Evolutionary conservation across 805 yeast species (phyloP), one percentile per base, ranked within the genome.

Genomic region (Candida anglica): DNA sequence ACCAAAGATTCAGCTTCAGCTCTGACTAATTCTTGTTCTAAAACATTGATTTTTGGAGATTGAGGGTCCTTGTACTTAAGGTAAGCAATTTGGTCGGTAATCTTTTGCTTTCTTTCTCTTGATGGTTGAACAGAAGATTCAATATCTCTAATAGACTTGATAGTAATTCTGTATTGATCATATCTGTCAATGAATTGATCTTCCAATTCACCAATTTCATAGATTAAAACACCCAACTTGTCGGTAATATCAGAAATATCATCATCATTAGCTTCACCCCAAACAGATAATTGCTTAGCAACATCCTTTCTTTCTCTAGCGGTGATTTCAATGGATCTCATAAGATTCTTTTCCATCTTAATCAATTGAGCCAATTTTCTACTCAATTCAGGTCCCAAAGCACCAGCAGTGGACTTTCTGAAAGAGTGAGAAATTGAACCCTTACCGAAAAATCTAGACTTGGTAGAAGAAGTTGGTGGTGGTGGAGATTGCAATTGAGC

Each of bases 1-100:
- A 91, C 98, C 52, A 91, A 79, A 33, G 96, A 87, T 72, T 93
- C 98, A 47, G 98, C 98, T 75, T 91, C 98, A 33, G 98, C 97
- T 69, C 98, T 82, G 48, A 93, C 98, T 61, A 93, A 78, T 71
- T 93, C 98, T 73, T 93, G 98, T 75, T 91, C 98, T 63, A 91
- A 79, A 36, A 89, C 91, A 46, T 86, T 81, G 48, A 91, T 85
- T 75, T 91, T 91, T 63, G 96, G 94, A 36, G 96, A 87, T 69
- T 85, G 87, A 44, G 98, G 98, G 66, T 91, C 98, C 77, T 91
- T 91, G 77, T 93, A 93, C 73, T 93, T 93, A 69, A 91, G 79
- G 69, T 86, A 87, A 44, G 98, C 98, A 69, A 91, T 91, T 71
- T 89, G 89, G 66, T 91, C 96, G 47, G 98, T 88, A 63, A 91